These are phyloP conservation scores for Aureobasidium vineae DNA, from an alignment of 2,329 filamentous ascomycete genomes.

Conservation along the genomic window DNA sequence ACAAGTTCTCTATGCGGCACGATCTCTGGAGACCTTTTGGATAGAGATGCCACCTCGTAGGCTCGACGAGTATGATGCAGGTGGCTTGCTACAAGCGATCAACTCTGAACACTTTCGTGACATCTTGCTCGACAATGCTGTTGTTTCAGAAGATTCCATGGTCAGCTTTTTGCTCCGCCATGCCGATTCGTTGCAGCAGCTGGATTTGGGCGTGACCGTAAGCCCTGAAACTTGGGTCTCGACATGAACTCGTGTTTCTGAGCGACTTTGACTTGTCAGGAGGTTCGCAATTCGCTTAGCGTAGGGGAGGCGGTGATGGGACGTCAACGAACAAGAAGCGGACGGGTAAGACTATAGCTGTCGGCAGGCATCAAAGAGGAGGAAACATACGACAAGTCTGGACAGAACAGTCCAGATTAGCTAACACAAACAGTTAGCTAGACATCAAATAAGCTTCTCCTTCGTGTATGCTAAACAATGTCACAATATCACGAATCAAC, in stretches of 20 bases:
- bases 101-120: not conserved
- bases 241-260: not conserved
- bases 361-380: not conserved
- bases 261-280: not conserved
- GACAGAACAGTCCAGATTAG: not conserved
- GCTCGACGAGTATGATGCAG: not conserved
- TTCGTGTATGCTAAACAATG: no score
- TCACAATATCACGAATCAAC: no score
- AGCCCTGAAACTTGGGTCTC: not conserved
- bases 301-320: not conserved
- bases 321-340: no score
- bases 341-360: not conserved
- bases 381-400: no score
- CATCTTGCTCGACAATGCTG: not conserved
- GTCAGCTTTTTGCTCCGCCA: not conserved
- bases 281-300: not conserved
- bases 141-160: not conserved
- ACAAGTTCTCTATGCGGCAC: not conserved
- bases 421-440: not conserved
- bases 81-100: not conserved
- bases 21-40: constrained; percentile 5
- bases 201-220: not conserved
- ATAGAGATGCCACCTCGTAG: not conserved
- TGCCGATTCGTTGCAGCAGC: not conserved
- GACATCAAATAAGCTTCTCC: not conserved